Evolutionary conservation across 2,329 filamentous ascomycete species (phyloP).

Genomic region (Setomelanomma holmii): DNA sequence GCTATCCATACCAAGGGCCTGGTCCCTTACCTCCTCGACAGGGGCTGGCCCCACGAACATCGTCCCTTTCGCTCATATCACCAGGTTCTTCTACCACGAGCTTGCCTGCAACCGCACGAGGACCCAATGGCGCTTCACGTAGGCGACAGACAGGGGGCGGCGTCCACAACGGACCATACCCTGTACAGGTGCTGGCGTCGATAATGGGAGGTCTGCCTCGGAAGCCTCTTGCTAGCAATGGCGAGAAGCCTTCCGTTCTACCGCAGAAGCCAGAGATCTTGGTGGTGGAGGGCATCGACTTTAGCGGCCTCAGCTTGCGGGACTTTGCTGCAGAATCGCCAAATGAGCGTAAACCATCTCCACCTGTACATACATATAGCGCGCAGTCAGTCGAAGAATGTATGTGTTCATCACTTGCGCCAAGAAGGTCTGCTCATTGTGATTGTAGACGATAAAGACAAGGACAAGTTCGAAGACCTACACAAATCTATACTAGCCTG

Average conservation of each 20-base stretch:
- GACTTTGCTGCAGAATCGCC: conserved; percentile 64
- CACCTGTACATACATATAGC: conserved; percentile 58
- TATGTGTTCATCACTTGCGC: conserved; percentile 55
- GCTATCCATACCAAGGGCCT: conserved; percentile 72
- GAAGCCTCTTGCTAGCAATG: conserved; percentile 22
- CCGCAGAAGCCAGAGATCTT: conserved; percentile 52
- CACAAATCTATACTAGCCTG: conserved; percentile 88
- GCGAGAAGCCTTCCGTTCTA: conserved; percentile 23
- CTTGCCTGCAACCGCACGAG: conserved; percentile 69
- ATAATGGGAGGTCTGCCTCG: conserved; percentile 60
- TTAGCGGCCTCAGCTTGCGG: conserved; percentile 76
- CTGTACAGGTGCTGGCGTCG: conserved; percentile 71
- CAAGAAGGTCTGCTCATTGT: conserved; percentile 34
- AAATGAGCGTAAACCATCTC: conserved; percentile 38
- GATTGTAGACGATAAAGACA: conserved; percentile 74
- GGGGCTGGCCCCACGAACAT: conserved; percentile 72
- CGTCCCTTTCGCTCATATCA: conserved; percentile 76
- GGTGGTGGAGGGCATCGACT: conserved; percentile 74
- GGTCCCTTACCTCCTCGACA: conserved; percentile 73
- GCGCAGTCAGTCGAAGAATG: conserved; percentile 75
- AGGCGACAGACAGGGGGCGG: conserved; percentile 63
- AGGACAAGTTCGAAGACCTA: conserved; percentile 85
- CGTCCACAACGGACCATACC: conserved; percentile 68
- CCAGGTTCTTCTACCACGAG: conserved; percentile 79
- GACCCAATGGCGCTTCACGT: conserved; percentile 71